phyloP scores from a whole-genome alignment of 352 stramenopile species.

The Halophytophthora batemanensis region DNA sequence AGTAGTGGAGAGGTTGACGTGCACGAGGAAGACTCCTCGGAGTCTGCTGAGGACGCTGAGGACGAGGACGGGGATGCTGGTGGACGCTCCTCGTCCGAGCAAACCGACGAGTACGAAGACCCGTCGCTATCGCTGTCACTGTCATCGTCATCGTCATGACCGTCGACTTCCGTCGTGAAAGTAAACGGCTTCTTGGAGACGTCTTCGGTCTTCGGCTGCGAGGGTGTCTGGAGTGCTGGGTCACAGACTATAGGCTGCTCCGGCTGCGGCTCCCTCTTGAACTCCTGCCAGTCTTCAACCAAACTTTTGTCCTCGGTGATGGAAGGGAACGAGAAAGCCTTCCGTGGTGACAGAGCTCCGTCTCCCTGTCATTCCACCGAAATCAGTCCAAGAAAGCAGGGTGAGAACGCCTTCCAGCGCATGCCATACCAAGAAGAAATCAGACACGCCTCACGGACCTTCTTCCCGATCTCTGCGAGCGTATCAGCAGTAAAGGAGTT shows the following conservation, averaged over 20 bases:
- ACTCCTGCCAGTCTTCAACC: slow-evolving; percentile 7
- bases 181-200: slow-evolving; percentile 8
- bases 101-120: slow-evolving; percentile 19
- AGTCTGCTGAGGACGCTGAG: slow-evolving; percentile 14
- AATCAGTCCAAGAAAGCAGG: background rate
- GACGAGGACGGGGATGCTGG: slow-evolving; percentile 1
- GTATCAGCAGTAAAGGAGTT: no score
- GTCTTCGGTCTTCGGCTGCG: background rate
- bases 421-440: no score
- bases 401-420: background rate
- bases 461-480: no score
- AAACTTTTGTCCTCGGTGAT: slow-evolving; percentile 8
- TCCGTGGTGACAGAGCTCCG: slow-evolving; percentile 19
- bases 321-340: slow-evolving; percentile 23
- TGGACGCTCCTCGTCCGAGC: slow-evolving; percentile 16
- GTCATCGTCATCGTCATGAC: slow-evolving; percentile 23
- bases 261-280: slow-evolving; percentile 7
- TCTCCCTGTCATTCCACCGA: background rate
- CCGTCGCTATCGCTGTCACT: slow-evolving; percentile 21
- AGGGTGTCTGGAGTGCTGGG: background rate
- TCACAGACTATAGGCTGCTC: background rate
- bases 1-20: slow-evolving; percentile 21
- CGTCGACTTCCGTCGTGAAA: slow-evolving; percentile 10
- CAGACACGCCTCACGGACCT: no score
- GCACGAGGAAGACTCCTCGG: slow-evolving; percentile 15